Conservation (phyloP, 2,329 filamentous ascomycete species). For the Westerdykella aurantiaca region DNA sequence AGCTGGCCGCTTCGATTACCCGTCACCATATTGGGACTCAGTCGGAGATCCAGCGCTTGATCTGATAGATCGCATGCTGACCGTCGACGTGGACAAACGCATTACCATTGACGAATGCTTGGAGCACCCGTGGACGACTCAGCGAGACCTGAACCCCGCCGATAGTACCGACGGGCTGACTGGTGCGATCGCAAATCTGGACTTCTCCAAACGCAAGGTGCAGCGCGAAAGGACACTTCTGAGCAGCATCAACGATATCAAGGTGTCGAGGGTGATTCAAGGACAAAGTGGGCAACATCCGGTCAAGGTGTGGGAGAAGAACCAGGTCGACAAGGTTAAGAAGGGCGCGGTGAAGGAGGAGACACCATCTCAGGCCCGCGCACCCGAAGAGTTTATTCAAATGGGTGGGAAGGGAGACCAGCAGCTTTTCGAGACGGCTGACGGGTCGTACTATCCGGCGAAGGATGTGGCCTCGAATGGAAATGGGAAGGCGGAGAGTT, state of each 20-base stretch:
- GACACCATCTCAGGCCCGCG: constrained; percentile 61
- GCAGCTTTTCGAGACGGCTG: constrained; percentile 63
- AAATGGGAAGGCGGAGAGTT: not conserved
- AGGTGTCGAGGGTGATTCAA: constrained; percentile 55
- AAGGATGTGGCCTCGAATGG: constrained; percentile 10
- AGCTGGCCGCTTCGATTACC: constrained; percentile 84
- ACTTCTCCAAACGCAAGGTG: constrained; percentile 76
- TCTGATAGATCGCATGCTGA: constrained; percentile 90
- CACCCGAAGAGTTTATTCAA: constrained; percentile 70
- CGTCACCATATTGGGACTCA: constrained; percentile 91
- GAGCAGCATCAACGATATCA: constrained; percentile 71
- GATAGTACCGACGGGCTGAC: constrained; percentile 92
- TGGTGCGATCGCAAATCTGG: constrained; percentile 73
- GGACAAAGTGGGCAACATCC: constrained; percentile 47
- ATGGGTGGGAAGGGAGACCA: constrained; percentile 85
- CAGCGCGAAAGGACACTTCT: constrained; percentile 80
- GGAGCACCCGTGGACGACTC: constrained; percentile 81
- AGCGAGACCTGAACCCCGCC: constrained; percentile 50
- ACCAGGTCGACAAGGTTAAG: constrained; percentile 19
- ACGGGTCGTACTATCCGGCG: constrained; percentile 35
- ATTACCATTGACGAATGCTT: constrained; percentile 89
- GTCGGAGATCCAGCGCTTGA: constrained; percentile 84
- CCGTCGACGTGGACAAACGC: constrained; percentile 75
- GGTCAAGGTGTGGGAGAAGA: constrained; percentile 39
- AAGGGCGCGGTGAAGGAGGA: constrained; percentile 46